A percentile compares a stretch with the other conserved stretches of the same genome.
Conservation (phyloP, 345 rosid species). For the Clarkia xantiana region DNA sequence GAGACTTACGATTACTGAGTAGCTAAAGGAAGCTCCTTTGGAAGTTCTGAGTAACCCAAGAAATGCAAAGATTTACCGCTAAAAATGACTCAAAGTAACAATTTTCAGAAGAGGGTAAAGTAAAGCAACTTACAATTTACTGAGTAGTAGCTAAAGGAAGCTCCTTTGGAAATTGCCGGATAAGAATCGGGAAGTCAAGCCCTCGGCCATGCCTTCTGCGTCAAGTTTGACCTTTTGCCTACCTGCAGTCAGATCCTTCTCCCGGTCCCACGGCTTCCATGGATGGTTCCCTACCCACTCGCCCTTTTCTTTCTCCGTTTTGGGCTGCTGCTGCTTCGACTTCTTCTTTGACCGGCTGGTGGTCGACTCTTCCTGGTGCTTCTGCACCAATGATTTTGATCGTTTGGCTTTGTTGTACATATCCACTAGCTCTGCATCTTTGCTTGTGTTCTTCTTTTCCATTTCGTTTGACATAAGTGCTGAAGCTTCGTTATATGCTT, state of each 20-base stretch:
- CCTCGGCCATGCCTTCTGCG: constrained; percentile 49
- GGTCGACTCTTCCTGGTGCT: constrained; percentile 48
- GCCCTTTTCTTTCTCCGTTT: constrained; percentile 41
- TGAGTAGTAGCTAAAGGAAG: constrained; percentile 31
- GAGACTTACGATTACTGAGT: too few species aligned
- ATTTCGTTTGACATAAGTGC: constrained; percentile 72
- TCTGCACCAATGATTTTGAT: constrained; percentile 67
- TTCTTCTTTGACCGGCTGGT: constrained; percentile 39
- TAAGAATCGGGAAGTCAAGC: constrained; percentile 72
- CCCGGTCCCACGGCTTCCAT: constrained; percentile 98
- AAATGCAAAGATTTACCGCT: too few species aligned
- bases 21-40: too few species aligned
- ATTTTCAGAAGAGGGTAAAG: background rate
- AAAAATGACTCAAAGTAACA: background rate
- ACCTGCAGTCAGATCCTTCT: constrained; percentile 68
- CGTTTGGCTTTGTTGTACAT: constrained; percentile 75
- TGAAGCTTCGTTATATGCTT: constrained; percentile 68
- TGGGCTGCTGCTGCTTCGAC: constrained; percentile 22
- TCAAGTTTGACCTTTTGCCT: constrained; percentile 57
- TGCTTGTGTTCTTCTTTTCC: constrained; percentile 25
- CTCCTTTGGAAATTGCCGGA: constrained; percentile 65
- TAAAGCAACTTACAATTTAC: background rate
- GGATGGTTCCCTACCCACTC: constrained; percentile 89
- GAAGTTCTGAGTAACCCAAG: too few species aligned
- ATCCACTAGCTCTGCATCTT: constrained; percentile 78